Percentiles rank a stretch among this genome's conserved stretches.
These are phyloP conservation scores for Colletotrichum navitas DNA, from an alignment of 2,329 filamentous ascomycete genomes.

Conservation along the genomic window DNA sequence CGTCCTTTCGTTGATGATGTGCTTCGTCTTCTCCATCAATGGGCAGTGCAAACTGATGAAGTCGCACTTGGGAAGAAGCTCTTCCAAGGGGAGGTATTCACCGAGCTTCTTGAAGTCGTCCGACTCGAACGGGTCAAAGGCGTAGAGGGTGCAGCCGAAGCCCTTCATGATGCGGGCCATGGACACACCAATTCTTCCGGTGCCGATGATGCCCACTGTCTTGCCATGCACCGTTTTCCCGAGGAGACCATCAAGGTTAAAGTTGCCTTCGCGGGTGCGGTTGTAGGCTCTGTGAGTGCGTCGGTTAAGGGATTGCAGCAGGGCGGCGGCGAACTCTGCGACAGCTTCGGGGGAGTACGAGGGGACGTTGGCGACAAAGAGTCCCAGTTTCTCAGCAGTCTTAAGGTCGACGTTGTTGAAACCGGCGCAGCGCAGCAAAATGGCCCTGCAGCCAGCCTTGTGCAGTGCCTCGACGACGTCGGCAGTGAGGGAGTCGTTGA, in stretches of 20 bases:
- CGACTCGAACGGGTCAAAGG: conserved; percentile 68
- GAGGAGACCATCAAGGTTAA: conserved; percentile 73
- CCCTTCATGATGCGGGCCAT: conserved; percentile 72
- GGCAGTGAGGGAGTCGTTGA: conserved; percentile 71
- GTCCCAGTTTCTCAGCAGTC: conserved; percentile 64
- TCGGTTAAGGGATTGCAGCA: conserved; percentile 76
- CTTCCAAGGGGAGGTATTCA: conserved; percentile 65
- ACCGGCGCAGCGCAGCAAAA: conserved; percentile 76
- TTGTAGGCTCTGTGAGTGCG: conserved; percentile 77
- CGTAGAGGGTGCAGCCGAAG: conserved; percentile 73
- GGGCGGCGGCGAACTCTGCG: conserved; percentile 76
- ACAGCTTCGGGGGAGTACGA: conserved; percentile 78
- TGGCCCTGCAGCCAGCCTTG: conserved; percentile 63
- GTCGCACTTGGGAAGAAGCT: conserved; percentile 68
- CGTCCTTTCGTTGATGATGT: conserved; percentile 69
- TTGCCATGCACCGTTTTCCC: conserved; percentile 72
- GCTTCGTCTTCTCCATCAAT: conserved; percentile 68
- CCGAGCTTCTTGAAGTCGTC: conserved; percentile 64
- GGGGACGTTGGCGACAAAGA: conserved; percentile 76
- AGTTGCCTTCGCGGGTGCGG: conserved; percentile 77
- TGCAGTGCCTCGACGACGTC: conserved; percentile 65
- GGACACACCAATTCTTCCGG: conserved; percentile 74
- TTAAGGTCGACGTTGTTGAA: conserved; percentile 76
- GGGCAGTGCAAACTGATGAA: conserved; percentile 77
- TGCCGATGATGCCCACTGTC: conserved; percentile 75